These are phyloP conservation scores for Metschnikowia henanensis DNA, from an alignment of 805 yeast genomes.

Conservation along the genomic window DNA sequence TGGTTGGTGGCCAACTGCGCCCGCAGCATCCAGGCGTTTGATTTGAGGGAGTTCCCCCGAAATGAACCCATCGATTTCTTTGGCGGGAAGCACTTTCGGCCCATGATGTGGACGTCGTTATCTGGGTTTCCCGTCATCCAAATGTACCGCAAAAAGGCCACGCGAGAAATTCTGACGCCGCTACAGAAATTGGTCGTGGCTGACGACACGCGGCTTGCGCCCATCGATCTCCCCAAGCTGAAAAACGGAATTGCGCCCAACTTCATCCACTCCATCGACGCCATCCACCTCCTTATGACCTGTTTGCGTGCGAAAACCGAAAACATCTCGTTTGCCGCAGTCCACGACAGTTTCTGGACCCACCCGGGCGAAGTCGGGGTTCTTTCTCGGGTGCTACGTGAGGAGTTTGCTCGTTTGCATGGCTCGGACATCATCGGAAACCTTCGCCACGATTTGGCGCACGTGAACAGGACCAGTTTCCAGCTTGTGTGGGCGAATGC, in stretches of 20 bases:
- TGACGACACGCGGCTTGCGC: slow-evolving; percentile 21
- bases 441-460: slow-evolving; percentile 27
- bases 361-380: slow-evolving; percentile 30
- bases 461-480: slow-evolving; percentile 23
- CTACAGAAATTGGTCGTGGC: slow-evolving; percentile 25
- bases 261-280: slow-evolving; percentile 43
- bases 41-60: slow-evolving; percentile 15
- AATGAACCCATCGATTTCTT: slow-evolving; percentile 20
- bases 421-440: slow-evolving; percentile 24
- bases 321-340: slow-evolving; percentile 34
- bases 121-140: slow-evolving; percentile 45
- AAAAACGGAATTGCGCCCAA: slow-evolving; percentile 43
- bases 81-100: slow-evolving; percentile 22
- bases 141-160: slow-evolving; percentile 25
- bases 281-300: slow-evolving; percentile 40
- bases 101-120: slow-evolving; percentile 44
- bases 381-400: slow-evolving; percentile 28
- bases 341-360: slow-evolving; percentile 48
- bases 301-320: slow-evolving; percentile 23
- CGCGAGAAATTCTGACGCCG: slow-evolving; percentile 19
- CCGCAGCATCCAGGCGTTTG: slow-evolving; percentile 30
- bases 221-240: slow-evolving; percentile 31
- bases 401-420: slow-evolving; percentile 38
- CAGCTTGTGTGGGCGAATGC: slow-evolving; percentile 36
- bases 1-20: slow-evolving; percentile 36